phyloP scores from a whole-genome alignment of 805 yeast species.

The Pichia deserticola region DNA sequence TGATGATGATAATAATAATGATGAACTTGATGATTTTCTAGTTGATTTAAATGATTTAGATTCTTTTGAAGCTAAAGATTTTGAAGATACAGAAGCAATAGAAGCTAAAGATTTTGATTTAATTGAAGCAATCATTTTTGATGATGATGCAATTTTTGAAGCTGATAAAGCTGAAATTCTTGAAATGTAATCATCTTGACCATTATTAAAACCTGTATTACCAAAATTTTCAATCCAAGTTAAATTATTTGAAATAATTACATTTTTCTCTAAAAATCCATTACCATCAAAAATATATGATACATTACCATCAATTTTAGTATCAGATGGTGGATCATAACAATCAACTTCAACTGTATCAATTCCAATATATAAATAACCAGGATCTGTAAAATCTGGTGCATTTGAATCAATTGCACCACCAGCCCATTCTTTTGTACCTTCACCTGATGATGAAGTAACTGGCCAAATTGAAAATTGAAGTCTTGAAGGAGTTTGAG shows the following conservation, averaged over 20 bases:
- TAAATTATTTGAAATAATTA: conserved; percentile 56
- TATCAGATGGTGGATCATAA: conserved; percentile 62
- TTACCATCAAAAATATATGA: conserved; percentile 49
- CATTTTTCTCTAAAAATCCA: conserved; percentile 39
- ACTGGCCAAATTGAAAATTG: conserved; percentile 77
- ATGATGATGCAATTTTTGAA: conserved; percentile 1
- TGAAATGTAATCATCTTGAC: conserved; percentile 25
- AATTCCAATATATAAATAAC: conserved; percentile 72
- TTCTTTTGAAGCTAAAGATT: too few species aligned
- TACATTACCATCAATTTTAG: conserved; percentile 35
- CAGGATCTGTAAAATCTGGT: conserved; percentile 60
- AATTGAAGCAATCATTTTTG: not conserved
- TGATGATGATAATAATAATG: too few species aligned
- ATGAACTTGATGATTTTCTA: too few species aligned
- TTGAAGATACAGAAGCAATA: too few species aligned
- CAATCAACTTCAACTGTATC: conserved; percentile 56
- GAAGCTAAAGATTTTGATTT: not conserved
- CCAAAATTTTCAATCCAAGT: conserved; percentile 53
- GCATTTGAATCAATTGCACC: conserved; percentile 82
- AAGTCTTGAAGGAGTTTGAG: conserved; percentile 69
- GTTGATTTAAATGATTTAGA: too few species aligned
- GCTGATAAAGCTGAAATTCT: not conserved
- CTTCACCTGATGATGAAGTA: conserved; percentile 48
- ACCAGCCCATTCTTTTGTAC: conserved; percentile 82
- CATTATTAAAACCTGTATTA: conserved; percentile 61